Percentiles rank a stretch among this genome's conserved stretches.
phyloP scores from a whole-genome alignment of 768 basidiomycete species.

The Mycena belliarum region DNA sequence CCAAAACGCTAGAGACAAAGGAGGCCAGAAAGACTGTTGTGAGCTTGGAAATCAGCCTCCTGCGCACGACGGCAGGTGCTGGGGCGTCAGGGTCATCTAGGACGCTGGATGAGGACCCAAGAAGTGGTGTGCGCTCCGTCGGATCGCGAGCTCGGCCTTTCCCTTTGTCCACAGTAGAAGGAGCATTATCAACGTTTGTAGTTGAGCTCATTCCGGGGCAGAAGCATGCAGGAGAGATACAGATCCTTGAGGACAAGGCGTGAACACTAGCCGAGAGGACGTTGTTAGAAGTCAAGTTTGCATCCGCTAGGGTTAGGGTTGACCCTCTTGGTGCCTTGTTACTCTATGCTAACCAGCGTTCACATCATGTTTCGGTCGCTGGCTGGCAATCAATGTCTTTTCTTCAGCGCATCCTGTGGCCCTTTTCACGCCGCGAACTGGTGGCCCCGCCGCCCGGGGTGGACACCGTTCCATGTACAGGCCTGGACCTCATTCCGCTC shows the following conservation, averaged over 20 bases:
- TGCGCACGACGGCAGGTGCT: slow-evolving; percentile 27
- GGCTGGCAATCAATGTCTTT: no score
- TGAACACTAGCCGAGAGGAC: no score
- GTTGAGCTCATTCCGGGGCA: slow-evolving; percentile 13
- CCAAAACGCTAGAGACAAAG: slow-evolving; percentile 48
- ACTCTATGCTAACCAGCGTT: no score
- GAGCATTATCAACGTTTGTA: slow-evolving; percentile 17
- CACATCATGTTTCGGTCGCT: no score
- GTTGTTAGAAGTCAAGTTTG: no score
- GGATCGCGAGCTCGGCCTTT: slow-evolving; percentile 48
- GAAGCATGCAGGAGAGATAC: not conserved
- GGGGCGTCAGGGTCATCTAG: slow-evolving; percentile 24
- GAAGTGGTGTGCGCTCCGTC: slow-evolving; percentile 57
- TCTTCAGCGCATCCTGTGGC: no score
- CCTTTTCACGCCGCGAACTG: no score
- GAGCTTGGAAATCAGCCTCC: slow-evolving; percentile 39
- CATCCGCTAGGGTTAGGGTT: no score
- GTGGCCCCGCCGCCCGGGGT: not conserved
- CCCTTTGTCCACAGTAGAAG: slow-evolving; percentile 45
- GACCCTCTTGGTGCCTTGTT: no score
- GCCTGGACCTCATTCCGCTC: not conserved
- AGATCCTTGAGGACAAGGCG: not conserved
- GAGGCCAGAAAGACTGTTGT: slow-evolving; percentile 58
- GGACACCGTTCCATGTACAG: not conserved
- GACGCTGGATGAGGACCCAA: slow-evolving; percentile 41